Evolutionary conservation across 23 red algal species (phyloP).

Genomic region (Chondrus crispus): DNA sequence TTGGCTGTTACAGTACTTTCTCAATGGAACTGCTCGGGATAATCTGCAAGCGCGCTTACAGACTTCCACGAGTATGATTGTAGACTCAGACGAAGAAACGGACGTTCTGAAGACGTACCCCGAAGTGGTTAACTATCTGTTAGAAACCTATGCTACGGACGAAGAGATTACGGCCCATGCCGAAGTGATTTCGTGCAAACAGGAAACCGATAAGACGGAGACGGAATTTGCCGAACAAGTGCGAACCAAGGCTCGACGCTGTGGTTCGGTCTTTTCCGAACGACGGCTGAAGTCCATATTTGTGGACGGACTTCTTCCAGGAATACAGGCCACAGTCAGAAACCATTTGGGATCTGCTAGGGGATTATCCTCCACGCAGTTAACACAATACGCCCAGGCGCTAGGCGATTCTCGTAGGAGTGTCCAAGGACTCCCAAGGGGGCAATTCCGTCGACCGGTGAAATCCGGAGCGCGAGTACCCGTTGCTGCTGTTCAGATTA

Average conservation of each 20-base stretch:
- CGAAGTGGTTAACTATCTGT: neutral
- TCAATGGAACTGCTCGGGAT: neutral
- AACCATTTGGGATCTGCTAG: neutral
- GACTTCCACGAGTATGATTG: neutral
- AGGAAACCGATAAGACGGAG: neutral
- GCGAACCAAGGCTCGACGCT: neutral
- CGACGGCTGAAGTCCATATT: neutral
- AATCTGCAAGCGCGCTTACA: neutral
- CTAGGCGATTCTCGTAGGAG: neutral
- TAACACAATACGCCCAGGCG: neutral
- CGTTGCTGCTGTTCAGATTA: too few species aligned
- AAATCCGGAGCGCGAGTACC: too few species aligned
- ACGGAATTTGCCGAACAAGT: neutral
- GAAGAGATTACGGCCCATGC: neutral
- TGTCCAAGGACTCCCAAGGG: too few species aligned
- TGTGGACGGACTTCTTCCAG: neutral
- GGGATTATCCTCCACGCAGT: neutral
- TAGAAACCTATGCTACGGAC: neutral
- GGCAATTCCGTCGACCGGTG: too few species aligned
- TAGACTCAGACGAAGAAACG: neutral
- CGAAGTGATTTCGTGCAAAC: neutral
- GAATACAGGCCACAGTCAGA: neutral
- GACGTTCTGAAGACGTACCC: neutral
- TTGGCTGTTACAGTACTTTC: constrained; percentile 6
- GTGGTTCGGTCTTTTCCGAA: neutral